phyloP scores from a whole-genome alignment of 352 stramenopile species.

The Phytophthora parvispora region DNA sequence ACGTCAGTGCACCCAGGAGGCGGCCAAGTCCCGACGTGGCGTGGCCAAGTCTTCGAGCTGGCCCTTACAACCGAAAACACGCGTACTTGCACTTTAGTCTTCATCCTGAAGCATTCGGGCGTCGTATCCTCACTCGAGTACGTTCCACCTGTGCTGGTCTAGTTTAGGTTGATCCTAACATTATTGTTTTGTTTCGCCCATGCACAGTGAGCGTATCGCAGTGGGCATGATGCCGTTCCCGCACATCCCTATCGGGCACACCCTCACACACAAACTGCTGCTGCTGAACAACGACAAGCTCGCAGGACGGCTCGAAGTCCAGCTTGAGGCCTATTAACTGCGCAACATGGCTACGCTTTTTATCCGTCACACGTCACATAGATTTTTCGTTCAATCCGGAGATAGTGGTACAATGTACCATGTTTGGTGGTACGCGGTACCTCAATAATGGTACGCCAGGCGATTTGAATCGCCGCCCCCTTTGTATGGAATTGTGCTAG shows the following conservation, averaged over 20 bases:
- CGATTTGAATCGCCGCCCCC: slow-evolving; percentile 10
- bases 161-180: neutral
- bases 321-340: slow-evolving; percentile 29
- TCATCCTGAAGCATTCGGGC: slow-evolving; percentile 33
- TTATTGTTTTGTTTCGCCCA: neutral
- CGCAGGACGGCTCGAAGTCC: slow-evolving; percentile 31
- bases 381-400: neutral
- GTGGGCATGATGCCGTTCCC: slow-evolving; percentile 39
- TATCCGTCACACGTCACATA: slow-evolving; percentile 1
- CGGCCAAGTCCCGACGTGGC: slow-evolving; percentile 30
- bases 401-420: slow-evolving; percentile 12
- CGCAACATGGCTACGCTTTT: slow-evolving; percentile 22
- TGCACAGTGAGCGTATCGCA: slow-evolving; percentile 27
- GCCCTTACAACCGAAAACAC: slow-evolving; percentile 27
- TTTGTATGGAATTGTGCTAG: slow-evolving; percentile 20
- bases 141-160: slow-evolving; percentile 6
- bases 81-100: slow-evolving; percentile 34
- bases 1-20: slow-evolving; percentile 34
- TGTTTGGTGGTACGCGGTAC: too few species aligned
- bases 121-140: slow-evolving; percentile 33
- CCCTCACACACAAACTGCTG: slow-evolving; percentile 29
- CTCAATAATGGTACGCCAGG: too few species aligned
- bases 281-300: slow-evolving; percentile 32
- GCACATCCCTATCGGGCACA: slow-evolving; percentile 21
- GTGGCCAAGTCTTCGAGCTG: slow-evolving; percentile 34